Evolutionary conservation across 23 red algal species (phyloP).

Genomic region (Gracilaria gracilis): DNA sequence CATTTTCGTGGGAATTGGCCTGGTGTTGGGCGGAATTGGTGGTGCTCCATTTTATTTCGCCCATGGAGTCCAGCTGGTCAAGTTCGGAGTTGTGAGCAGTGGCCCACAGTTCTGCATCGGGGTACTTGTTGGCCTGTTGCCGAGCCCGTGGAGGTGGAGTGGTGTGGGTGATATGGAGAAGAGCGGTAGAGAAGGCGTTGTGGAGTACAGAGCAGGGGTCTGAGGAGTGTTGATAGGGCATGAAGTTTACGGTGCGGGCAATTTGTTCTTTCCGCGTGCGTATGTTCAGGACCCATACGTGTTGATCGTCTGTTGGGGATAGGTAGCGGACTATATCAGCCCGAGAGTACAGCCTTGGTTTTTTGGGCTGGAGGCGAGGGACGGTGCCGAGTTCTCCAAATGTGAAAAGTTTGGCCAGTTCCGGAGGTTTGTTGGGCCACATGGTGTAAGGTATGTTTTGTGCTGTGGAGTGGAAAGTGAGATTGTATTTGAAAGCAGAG

Average conservation of each 20-base stretch:
- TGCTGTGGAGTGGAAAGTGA: background rate
- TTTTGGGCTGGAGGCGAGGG: background rate
- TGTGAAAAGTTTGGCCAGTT: background rate
- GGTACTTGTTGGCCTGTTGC: slow-evolving; percentile 19
- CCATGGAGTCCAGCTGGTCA: slow-evolving; percentile 19
- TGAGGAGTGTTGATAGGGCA: background rate
- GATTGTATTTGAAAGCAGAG: background rate
- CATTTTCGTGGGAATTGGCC: slow-evolving; percentile 2
- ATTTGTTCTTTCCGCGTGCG: background rate
- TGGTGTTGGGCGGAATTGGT: background rate
- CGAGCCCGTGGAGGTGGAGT: background rate
- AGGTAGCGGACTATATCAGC: background rate
- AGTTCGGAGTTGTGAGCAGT: slow-evolving; percentile 12
- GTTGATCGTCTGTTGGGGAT: background rate
- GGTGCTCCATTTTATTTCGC: background rate
- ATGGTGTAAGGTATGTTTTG: background rate
- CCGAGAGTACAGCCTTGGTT: background rate
- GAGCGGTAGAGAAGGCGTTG: background rate
- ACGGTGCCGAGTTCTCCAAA: slow-evolving; percentile 18
- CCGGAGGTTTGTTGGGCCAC: background rate
- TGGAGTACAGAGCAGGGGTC: background rate
- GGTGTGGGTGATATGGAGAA: too few species aligned
- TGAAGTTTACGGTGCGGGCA: background rate
- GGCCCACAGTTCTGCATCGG: slow-evolving; percentile 32
- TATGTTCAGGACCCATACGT: background rate